Percentiles rank a stretch among this genome's conserved stretches.
These are phyloP conservation scores for Aspergillus indologenus DNA, from an alignment of 495 filamentous ascomycete species.

Conservation along the genomic window DNA sequence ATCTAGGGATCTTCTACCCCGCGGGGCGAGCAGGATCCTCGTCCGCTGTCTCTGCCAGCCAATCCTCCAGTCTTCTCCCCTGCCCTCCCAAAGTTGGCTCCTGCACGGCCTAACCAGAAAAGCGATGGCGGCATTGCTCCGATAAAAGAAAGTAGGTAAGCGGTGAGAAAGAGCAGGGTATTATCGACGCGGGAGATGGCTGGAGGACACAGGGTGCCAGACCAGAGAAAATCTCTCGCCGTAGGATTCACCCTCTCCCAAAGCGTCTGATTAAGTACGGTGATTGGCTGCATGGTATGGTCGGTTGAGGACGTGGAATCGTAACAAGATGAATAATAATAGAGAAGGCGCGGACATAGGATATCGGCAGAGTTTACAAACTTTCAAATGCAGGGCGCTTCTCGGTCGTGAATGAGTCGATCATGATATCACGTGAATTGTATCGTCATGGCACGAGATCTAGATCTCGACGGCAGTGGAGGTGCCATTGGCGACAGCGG, in stretches of 20 bases:
- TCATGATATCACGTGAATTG: background rate
- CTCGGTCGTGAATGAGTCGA: background rate
- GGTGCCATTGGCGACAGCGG: slow-evolving; percentile 25
- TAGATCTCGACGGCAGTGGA: slow-evolving; percentile 43
- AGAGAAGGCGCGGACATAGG: background rate
- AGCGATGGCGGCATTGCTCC: background rate
- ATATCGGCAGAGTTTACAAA: background rate
- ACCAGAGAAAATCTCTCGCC: background rate
- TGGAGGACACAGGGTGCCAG: background rate
- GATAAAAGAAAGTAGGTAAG: background rate
- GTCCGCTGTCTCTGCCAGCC: background rate
- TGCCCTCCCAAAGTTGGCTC: background rate
- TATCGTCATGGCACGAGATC: slow-evolving; percentile 4
- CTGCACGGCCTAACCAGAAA: background rate
- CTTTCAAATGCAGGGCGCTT: background rate
- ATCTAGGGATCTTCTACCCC: background rate
- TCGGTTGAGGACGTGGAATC: background rate
- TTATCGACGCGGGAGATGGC: background rate
- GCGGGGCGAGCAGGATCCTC: background rate
- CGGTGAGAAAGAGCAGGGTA: background rate
- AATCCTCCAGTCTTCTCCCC: background rate
- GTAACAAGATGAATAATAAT: background rate
- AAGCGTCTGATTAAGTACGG: background rate
- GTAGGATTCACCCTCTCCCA: background rate
- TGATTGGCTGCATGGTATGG: background rate